Evolutionary conservation across 371 early-diverging fungal genomes (phyloP), one percentile per base, ranked within the genome.

Genomic region (Coemansia linderi): DNA sequence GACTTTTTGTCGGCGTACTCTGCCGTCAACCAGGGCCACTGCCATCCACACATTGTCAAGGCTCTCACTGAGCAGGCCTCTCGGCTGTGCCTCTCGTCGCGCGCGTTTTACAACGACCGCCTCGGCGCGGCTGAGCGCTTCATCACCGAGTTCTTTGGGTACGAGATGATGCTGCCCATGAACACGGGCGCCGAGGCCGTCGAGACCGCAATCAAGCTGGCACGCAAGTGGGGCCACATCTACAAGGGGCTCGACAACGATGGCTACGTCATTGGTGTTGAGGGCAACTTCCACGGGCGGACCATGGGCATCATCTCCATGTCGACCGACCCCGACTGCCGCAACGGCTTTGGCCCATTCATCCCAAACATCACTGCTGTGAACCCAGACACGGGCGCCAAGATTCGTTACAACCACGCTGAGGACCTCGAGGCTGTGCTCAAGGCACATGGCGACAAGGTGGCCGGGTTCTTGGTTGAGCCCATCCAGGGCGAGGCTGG

Each of bases 401-500:
- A 68, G 12, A 86, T 98, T 63, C 86, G 90, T 27, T 95, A 93
- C 86, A 93, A 94, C 86, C 83, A 91, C 70, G 75, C 88, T n/a
- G 88, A 92, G 66, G 95, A 94, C 73, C 85, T 98, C 27, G 94
- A 95, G 79, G 88, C 85, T 6, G 94, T 91, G 15, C 83, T 98
- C 46, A 87, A 92, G 66, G 83, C 86, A 4, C 88, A 94, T 73
- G 94, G 95, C 64, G 80, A 88, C 63, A 81, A 89, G 50, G 91
- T 95, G 4, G 95, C 93, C 48, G 98, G 89, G 12, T 96, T 98
- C 85, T 85, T 99, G 63, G 92, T 97, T 22, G 99, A 98, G 84
- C 99, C 99, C 31, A 96, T 98, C 82, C 99, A 98, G 84, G 99
- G 99, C 69, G 99, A 98, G 86, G 98, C 97, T 31, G 97, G 94